Evolutionary conservation across 257 asterid species (phyloP), one percentile per base, ranked within the genome.

Genomic region (Solanum chiquidenum): DNA sequence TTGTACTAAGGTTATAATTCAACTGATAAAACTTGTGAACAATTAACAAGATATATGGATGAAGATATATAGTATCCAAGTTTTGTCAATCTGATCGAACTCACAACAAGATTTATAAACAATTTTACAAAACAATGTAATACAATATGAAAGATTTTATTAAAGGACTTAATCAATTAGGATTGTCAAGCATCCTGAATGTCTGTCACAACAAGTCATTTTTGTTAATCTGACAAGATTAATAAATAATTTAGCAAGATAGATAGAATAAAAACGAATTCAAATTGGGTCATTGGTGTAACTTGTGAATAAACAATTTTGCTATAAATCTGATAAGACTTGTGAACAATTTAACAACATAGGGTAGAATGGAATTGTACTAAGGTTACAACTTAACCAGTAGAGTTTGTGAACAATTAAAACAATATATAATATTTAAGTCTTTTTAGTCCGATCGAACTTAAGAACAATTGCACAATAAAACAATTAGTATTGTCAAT

Each of bases 321-420:
- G 27, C 8, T 23, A 58, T 29, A 29, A 1, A 29, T 21, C 29
- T 60, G 0, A 31, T 7, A 31, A 71, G 0, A 71, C 12, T 16
- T 7, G 12, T 71, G n/a, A 71, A 71, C 13, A 33, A 71, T 31
- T 29, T 31, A 71, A 71, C 12, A 8, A 33, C 12, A 31, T 71
- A 71, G 40, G 1, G 0, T 69, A 31, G n/a, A 27, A 31, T 69
- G 76, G 7, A 12, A 29, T 29, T 69, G 40, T 2, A 69, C 23
- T 6, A 14, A 69, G 33, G 35, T 31, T 31, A 14, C 35, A 0
- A 68, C 1, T 7, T 0, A 31, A 14, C 40, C 3, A 4, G 0
- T 9, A 68, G 13, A 68, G 37, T 18, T 31, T 7, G 12, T 25
- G 10, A 66, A 66, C 73, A 66, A 66, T 1, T 27, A 66, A 12